A percentile compares a stretch with the other conserved stretches of the same genome.
Conservation (phyloP, 176 grass and related monocot genomes). For the Carex littledalei region DNA sequence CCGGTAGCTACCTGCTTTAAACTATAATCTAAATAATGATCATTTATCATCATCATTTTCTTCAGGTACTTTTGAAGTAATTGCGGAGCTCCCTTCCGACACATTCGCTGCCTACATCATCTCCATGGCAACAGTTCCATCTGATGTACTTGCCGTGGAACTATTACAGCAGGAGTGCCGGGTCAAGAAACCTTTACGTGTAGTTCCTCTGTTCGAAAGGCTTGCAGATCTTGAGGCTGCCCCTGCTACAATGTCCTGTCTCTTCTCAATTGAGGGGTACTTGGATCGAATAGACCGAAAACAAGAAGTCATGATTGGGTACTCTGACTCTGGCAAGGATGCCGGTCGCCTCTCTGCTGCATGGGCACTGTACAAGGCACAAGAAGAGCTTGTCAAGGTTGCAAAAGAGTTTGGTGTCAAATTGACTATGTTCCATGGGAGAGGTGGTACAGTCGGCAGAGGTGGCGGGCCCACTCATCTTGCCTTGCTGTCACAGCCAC, state of each 20-base stretch:
- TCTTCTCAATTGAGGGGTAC: conserved; percentile 87
- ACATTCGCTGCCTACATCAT: conserved; percentile 79
- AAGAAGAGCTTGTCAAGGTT: conserved; percentile 58
- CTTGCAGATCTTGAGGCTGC: conserved; percentile 60
- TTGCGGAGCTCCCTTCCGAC: conserved; percentile 66
- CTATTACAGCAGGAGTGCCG: conserved; percentile 64
- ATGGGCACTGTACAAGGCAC: conserved; percentile 74
- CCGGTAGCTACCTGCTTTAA: not conserved
- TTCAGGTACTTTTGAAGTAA: conserved; percentile 46
- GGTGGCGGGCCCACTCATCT: conserved; percentile 78
- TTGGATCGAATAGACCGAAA: conserved; percentile 47
- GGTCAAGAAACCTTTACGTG: conserved; percentile 33
- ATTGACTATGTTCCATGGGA: conserved; percentile 77
- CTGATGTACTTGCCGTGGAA: conserved; percentile 81
- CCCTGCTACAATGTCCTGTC: conserved; percentile 35
- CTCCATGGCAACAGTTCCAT: conserved; percentile 74
- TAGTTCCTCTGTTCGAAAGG: conserved; percentile 82
- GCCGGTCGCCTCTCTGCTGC: conserved; percentile 73
- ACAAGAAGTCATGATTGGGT: conserved; percentile 90
- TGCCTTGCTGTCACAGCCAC: conserved; percentile 87
- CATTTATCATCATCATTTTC: not conserved
- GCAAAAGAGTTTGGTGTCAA: conserved; percentile 59
- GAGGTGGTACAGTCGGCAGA: conserved; percentile 74
- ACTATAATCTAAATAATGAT: not conserved
- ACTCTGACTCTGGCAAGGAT: conserved; percentile 96